phyloP scores from a whole-genome alignment of 768 basidiomycete species.

The Hericium coralloides region DNA sequence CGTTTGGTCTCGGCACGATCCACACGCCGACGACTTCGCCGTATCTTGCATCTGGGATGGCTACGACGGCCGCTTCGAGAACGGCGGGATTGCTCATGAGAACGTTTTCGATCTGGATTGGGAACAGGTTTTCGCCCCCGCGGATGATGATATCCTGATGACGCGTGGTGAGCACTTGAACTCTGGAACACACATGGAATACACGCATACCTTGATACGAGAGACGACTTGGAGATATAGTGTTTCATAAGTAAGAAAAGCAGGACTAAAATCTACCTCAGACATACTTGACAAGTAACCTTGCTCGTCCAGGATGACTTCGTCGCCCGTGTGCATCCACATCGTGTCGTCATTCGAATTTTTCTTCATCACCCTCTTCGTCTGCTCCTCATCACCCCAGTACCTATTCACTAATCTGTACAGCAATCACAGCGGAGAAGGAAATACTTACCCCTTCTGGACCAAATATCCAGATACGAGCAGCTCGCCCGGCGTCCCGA shows the following conservation, averaged over 20 bases:
- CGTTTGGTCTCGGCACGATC: conserved; percentile 38
- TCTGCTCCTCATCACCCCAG: conserved; percentile 69
- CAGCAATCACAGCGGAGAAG: background rate
- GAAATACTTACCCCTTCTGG: conserved; percentile 55
- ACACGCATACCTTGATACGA: conserved; percentile 55
- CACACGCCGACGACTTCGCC: conserved; percentile 81
- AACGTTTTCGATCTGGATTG: conserved; percentile 78
- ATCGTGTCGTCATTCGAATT: conserved; percentile 40
- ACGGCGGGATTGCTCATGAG: conserved; percentile 47
- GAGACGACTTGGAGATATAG: conserved; percentile 51
- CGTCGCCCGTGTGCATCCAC: conserved; percentile 84
- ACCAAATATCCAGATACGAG: conserved; percentile 68
- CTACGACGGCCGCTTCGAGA: conserved; percentile 63
- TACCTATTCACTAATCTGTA: conserved; percentile 37
- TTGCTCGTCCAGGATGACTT: conserved; percentile 73
- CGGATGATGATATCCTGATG: conserved; percentile 77
- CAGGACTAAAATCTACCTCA: background rate
- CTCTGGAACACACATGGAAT: background rate
- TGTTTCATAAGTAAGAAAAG: background rate
- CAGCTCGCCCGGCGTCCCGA: conserved; percentile 68
- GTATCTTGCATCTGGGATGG: conserved; percentile 59
- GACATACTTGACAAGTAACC: conserved; percentile 65
- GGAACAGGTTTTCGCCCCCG: conserved; percentile 82
- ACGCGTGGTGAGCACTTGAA: background rate
- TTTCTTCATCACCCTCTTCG: conserved; percentile 43